These are phyloP conservation scores for Suillus bovinus DNA, from an alignment of 768 basidiomycete genomes.

Conservation along the genomic window DNA sequence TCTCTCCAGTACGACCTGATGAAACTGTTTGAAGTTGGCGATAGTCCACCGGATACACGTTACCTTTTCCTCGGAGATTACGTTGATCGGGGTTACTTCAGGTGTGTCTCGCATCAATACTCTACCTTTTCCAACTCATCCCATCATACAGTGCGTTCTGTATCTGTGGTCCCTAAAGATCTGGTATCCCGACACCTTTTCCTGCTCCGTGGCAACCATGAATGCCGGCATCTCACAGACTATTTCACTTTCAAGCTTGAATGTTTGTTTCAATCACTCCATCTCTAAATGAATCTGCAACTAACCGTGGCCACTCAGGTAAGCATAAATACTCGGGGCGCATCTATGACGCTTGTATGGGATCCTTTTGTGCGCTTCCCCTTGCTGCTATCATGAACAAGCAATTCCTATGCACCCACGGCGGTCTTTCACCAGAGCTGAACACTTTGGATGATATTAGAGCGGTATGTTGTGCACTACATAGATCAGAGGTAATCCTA, in stretches of 20 bases:
- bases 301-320: slow-evolving; percentile 52
- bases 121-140: slow-evolving; percentile 10
- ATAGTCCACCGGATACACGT: slow-evolving; percentile 90
- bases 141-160: slow-evolving; percentile 74
- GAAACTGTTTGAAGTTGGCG: slow-evolving; percentile 94
- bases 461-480: slow-evolving; percentile 63
- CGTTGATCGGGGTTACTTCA: slow-evolving; percentile 92
- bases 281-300: slow-evolving; percentile 13
- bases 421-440: slow-evolving; percentile 93
- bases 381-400: slow-evolving; percentile 99
- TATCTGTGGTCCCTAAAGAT: slow-evolving; percentile 99
- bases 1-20: slow-evolving; percentile 81
- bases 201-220: slow-evolving; percentile 96
- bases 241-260: slow-evolving; percentile 99
- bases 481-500: not conserved
- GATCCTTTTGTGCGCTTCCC: slow-evolving; percentile 93
- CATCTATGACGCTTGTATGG: slow-evolving; percentile 97
- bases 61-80: slow-evolving; percentile 94
- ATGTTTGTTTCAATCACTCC: slow-evolving; percentile 54
- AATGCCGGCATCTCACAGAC: slow-evolving; percentile 97
- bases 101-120: slow-evolving; percentile 40
- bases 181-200: slow-evolving; percentile 99
- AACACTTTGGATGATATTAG: slow-evolving; percentile 95
- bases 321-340: slow-evolving; percentile 99
- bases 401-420: slow-evolving; percentile 98